These are phyloP conservation scores for Hypoxylon sp. DNA, from an alignment of 2,329 filamentous ascomycete genomes.

Conservation along the genomic window DNA sequence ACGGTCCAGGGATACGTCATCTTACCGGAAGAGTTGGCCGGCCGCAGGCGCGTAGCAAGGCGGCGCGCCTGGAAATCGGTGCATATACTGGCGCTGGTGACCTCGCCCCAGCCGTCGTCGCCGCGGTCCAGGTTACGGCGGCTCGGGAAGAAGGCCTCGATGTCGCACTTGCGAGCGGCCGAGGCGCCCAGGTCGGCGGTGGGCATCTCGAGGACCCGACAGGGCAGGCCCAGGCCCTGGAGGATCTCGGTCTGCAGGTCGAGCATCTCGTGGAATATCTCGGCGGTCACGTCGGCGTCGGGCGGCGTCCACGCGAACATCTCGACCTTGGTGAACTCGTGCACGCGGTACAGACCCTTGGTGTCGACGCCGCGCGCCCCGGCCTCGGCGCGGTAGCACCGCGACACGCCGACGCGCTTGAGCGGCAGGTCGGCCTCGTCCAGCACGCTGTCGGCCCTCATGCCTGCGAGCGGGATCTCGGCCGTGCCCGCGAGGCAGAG, in stretches of 20 bases:
- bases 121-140: conserved; percentile 60
- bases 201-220: conserved; percentile 94
- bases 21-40: conserved; percentile 57
- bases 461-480: conserved; percentile 92
- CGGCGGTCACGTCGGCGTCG: conserved; percentile 60
- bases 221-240: conserved; percentile 79
- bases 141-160: conserved; percentile 94
- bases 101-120: conserved; percentile 87
- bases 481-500: conserved; percentile 87
- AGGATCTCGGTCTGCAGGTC: conserved; percentile 89
- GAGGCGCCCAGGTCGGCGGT: conserved; percentile 88
- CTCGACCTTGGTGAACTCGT: conserved; percentile 99
- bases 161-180: conserved; percentile 87
- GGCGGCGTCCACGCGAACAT: conserved; percentile 92
- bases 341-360: conserved; percentile 94
- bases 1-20: conserved; percentile 86
- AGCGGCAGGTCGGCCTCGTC: conserved; percentile 75
- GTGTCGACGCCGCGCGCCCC: conserved; percentile 90
- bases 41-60: conserved; percentile 78
- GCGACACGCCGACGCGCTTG: conserved; percentile 83
- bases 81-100: conserved; percentile 90
- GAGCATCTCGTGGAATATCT: conserved; percentile 86
- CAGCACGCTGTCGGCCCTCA: conserved; percentile 81
- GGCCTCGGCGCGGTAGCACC: conserved; percentile 96
- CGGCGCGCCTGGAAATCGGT: conserved; percentile 93